Percentiles rank a stretch among this genome's conserved stretches.
Conservation (phyloP, 140 eudicot species). For the Ambrosia hybrid region DNA sequence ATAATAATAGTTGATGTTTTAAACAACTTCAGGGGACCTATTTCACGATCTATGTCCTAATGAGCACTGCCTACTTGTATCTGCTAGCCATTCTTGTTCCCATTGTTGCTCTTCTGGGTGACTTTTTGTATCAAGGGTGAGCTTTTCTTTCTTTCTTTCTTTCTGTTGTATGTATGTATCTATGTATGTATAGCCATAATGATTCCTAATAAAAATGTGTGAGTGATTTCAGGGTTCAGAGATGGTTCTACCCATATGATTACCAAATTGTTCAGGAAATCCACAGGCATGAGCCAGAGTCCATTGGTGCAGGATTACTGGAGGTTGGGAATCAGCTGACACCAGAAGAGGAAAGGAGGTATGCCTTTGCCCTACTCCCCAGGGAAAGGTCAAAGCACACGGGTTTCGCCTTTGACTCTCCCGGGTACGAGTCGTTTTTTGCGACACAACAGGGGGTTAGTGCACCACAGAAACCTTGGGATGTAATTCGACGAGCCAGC, state of each 20-base stretch:
- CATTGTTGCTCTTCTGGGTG: conserved; percentile 72
- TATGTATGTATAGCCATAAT: not conserved
- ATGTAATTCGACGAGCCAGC: conserved; percentile 89
- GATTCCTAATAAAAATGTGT: not conserved
- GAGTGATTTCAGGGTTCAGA: conserved; percentile 60
- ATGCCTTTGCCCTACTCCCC: conserved; percentile 76
- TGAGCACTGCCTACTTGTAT: conserved; percentile 79
- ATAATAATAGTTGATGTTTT: not conserved
- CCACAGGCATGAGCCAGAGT: conserved; percentile 74
- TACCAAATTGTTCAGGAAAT: conserved; percentile 86
- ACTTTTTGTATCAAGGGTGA: conserved; percentile 81
- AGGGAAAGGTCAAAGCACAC: conserved; percentile 83
- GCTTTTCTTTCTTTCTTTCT: conserved; percentile 22
- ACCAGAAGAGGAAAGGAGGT: conserved; percentile 87
- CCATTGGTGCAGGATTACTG: conserved; percentile 57
- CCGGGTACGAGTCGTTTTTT: conserved; percentile 94
- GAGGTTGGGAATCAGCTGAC: conserved; percentile 61
- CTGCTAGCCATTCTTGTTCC: conserved; percentile 73
- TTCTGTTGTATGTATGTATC: not conserved
- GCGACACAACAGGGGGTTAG: conserved; percentile 86
- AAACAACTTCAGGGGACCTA: conserved; percentile 58
- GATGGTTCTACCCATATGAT: conserved; percentile 93
- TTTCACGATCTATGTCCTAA: conserved; percentile 55
- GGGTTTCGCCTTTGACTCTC: conserved; percentile 96
- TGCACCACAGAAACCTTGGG: conserved; percentile 95